phyloP scores from a whole-genome alignment of 192 early-diverging fungal species.

The Backusella luteola region DNA sequence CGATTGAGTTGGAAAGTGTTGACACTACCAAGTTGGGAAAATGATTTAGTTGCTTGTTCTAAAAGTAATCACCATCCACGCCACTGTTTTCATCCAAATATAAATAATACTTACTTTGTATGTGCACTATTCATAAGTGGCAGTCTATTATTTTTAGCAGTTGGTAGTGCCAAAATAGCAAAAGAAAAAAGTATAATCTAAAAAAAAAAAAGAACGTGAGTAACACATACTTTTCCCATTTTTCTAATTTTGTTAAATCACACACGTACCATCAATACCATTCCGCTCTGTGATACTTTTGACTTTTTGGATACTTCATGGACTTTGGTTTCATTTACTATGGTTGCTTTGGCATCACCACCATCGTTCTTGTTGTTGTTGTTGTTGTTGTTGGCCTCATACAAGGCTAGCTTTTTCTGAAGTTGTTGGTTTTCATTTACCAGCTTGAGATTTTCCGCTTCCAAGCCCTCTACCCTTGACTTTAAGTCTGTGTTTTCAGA shows the following conservation, averaged over 20 bases:
- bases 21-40: neutral
- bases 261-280: constrained; percentile 5
- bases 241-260: neutral
- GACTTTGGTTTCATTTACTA: neutral
- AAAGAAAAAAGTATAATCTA: neutral
- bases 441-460: neutral
- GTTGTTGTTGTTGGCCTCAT: neutral
- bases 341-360: neutral
- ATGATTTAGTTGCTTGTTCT: neutral
- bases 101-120: constrained; percentile 4
- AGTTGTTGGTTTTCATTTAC: neutral
- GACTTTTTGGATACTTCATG: neutral
- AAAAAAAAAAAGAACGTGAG: neutral
- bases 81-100: neutral
- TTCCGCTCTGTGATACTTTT: constrained; percentile 10
- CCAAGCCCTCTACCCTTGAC: neutral
- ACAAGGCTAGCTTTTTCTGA: neutral
- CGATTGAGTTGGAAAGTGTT: neutral
- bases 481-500: neutral
- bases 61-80: neutral
- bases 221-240: neutral
- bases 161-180: neutral
- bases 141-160: constrained; percentile 1
- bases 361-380: too few relatives aligned
- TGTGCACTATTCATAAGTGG: neutral